Evolutionary conservation across 441 rosid genomes (phyloP), one percentile per base, ranked within the genome.

Genomic region (Gossypium schwendimanii): DNA sequence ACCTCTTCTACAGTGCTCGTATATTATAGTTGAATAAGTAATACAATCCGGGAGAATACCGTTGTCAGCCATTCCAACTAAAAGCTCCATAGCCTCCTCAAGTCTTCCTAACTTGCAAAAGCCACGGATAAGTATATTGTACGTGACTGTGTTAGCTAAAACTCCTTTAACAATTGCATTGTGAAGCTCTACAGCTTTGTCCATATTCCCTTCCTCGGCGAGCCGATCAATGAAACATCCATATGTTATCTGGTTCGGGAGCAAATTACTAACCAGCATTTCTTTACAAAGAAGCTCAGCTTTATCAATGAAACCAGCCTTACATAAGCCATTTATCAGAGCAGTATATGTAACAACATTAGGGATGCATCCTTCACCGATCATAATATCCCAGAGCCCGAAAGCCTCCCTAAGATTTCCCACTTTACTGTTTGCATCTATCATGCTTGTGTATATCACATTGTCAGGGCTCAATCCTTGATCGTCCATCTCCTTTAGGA

Each of bases 311-410:
- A 76, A 81, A 63, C 98, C 98, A 0, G 84, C 91, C 83, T 89
- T 91, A 79, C 96, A 92, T 75, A 94, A 79, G 31, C 93, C 92
- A 64, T 89, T 24, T 78, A 92, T 89, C 17, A 92, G 79, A 68
- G 94, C 88, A 75, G 94, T 91, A 81, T 88, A 92, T 1, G 99
- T 91, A 75, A 94, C 88, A 70, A 85, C 87, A 82, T 89, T 92
- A 23, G 89, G 96, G 45, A 61, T 64, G 77, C 88, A 87, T 26
- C 91, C 92, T 81, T 94, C 97, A 6, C 72, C 81, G 20, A 83
- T 73, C 98, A 92, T 92, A 78, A 87, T 69, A 82, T 92, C 88
- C 96, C 86, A 87, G 77, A 89, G 73, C 53, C 84, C 87, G 15
- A 87, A 79, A 12, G 92, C 97, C 80, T 82, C 82, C 80, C 80